Base-by-base conservation (phyloP, 768 basidiomycete genomes). In the Baorangia bicolor region DNA sequence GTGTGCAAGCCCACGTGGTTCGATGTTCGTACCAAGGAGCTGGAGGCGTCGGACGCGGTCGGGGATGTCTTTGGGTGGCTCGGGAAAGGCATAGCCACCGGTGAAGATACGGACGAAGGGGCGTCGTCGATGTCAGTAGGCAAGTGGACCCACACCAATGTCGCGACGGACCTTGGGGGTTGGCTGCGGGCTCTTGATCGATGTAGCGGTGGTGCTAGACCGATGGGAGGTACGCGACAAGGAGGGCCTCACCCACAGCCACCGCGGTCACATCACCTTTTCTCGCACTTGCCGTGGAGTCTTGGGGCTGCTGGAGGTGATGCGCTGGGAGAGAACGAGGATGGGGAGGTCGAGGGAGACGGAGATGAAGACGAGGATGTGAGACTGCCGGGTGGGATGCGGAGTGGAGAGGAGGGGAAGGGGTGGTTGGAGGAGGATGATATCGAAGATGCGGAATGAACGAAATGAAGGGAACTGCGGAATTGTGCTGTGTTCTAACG, bases 1-100 rank as follows among this genome's bases (percentile, higher is more conserved):
- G 75, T 92, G 14, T 85, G 79, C 75, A 98, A 98, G 73, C 92
- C 94, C 4, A 82, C 85, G 30, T 93, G 90, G 74, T 99, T 94
- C 68, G 85, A 88, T 28, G 74, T 72, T 39, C 73, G 85, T 14
- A 72, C 74, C 28, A 78, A 74, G 64, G 82, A 84, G 64, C 79
- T 82, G 55, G 80, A 81, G n/a, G 84, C 84, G 5, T 78, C 78
- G 72, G 83, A 80, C 49, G 83, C 78, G 20, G 76, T 90, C 34
- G 73, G 77, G 49, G 80, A 83, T 60, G 79, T 82, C 0, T 49
- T 59, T 16, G 73, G 73, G 41, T 91, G 91, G 91, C 70, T 89
- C 18, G 69, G 75, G 14, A 72, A 68, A 35, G 69, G 65, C 8
- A 51, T 55, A 21, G 50, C 41, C 42, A 53, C 31, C 28, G 70